phyloP scores from a whole-genome alignment of 495 filamentous ascomycete species.

The Penicillium robsamsonii region DNA sequence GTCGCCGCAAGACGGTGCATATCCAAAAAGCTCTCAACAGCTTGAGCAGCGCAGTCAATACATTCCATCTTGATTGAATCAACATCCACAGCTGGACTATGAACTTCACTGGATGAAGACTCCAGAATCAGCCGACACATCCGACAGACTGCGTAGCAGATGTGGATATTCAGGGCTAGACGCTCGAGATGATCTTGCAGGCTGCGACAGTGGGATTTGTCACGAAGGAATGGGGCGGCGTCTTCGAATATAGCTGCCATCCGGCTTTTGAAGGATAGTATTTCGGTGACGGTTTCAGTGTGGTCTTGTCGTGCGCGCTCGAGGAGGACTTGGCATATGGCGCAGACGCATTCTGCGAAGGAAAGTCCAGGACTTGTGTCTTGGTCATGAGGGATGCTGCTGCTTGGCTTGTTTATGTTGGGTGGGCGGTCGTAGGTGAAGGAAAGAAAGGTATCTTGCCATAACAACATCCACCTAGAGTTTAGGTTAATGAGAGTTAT shows the following conservation, averaged over 20 bases:
- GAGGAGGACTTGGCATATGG: conserved; percentile 44
- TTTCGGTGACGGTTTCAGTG: conserved; percentile 5
- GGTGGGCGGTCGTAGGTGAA: conserved; percentile 49
- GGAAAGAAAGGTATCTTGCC: conserved; percentile 53
- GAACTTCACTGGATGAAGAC: not conserved
- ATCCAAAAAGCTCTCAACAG: conserved; percentile 22
- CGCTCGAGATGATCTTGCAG: conserved; percentile 49
- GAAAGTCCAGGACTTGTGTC: conserved; percentile 15
- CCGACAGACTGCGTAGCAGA: conserved; percentile 23
- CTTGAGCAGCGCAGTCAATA: not conserved
- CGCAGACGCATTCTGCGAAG: conserved; percentile 23
- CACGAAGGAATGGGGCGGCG: conserved; percentile 43
- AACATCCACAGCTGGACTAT: not conserved
- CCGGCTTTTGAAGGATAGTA: conserved; percentile 36
- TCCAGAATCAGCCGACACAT: conserved; percentile 15
- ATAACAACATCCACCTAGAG: conserved; percentile 46
- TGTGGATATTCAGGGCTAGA: conserved; percentile 36
- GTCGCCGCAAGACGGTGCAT: conserved; percentile 18
- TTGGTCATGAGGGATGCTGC: conserved; percentile 33
- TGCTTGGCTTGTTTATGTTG: conserved; percentile 34
- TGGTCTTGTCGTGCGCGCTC: conserved; percentile 7
- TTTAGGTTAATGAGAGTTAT: not conserved
- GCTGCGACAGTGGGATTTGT: conserved; percentile 37
- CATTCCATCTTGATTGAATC: conserved; percentile 1
- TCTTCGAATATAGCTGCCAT: conserved; percentile 40